Evolutionary conservation across 768 basidiomycete genomes (phyloP).

Genomic region (Lactarius quietus): DNA sequence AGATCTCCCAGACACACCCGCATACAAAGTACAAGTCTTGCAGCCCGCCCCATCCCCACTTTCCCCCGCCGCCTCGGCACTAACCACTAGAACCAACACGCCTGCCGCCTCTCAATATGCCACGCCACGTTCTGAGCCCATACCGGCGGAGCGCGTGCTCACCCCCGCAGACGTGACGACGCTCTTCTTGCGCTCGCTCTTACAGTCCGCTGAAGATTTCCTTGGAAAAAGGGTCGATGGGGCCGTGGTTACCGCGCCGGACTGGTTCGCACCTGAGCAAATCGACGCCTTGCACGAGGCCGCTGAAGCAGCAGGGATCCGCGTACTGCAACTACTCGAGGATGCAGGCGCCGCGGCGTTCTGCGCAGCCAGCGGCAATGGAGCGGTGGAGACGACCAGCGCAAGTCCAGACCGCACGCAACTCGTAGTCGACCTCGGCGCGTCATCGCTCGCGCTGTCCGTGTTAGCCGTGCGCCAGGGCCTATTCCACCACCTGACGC

Average conservation of each 20-base stretch:
- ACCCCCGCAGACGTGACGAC: conserved; percentile 81
- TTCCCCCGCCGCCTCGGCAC: conserved; percentile 40
- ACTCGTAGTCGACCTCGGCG: conserved; percentile 77
- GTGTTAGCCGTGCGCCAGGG: conserved; percentile 73
- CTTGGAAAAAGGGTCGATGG: conserved; percentile 74
- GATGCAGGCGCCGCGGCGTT: conserved; percentile 77
- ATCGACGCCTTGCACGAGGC: conserved; percentile 67
- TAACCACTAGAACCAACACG: conserved; percentile 49
- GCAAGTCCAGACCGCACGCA: conserved; percentile 65
- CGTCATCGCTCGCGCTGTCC: conserved; percentile 64
- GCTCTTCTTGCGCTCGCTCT: conserved; percentile 80
- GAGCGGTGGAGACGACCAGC: conserved; percentile 40
- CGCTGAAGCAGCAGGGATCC: conserved; percentile 75
- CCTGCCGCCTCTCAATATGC: conserved; percentile 64
- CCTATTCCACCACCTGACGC: conserved; percentile 60
- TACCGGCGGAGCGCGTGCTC: conserved; percentile 61
- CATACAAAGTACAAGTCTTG: conserved; percentile 81
- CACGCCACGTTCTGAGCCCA: conserved; percentile 72
- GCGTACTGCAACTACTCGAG: conserved; percentile 82
- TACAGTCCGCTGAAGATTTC: conserved; percentile 88
- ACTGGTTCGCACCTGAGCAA: conserved; percentile 68
- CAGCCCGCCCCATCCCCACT: conserved; percentile 72
- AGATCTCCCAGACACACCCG: conserved; percentile 62
- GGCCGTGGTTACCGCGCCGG: conserved; percentile 80
- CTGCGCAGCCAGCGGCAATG: conserved; percentile 38